Percentiles rank a stretch among this genome's conserved stretches.
These are phyloP conservation scores for Penicillium manginii DNA, from an alignment of 495 filamentous ascomycete species.

Conservation along the genomic window DNA sequence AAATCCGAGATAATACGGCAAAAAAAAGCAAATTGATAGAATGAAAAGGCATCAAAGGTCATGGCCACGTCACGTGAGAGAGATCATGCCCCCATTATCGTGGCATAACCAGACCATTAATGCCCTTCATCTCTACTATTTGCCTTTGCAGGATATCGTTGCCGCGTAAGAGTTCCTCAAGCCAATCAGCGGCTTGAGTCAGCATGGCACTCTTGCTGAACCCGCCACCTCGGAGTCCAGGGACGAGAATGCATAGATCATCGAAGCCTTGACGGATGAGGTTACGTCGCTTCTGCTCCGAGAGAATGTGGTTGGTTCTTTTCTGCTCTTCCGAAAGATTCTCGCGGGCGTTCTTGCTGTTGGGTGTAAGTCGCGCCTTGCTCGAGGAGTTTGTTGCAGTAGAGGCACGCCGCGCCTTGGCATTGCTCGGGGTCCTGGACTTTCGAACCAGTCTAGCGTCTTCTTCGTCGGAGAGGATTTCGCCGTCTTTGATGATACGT, in stretches of 20 bases:
- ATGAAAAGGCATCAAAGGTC: constrained; percentile 19
- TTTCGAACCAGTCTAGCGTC: constrained; percentile 51
- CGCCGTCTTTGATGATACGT: constrained; percentile 41
- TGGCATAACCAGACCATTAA: constrained; percentile 49
- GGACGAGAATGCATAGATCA: constrained; percentile 71
- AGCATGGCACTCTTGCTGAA: constrained; percentile 83
- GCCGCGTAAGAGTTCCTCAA: constrained; percentile 70
- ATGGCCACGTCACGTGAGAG: constrained; percentile 30
- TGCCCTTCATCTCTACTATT: constrained; percentile 47
- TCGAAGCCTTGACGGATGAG: constrained; percentile 79
- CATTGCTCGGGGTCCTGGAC: constrained; percentile 44
- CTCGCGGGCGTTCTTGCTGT: constrained; percentile 61
- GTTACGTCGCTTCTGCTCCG: constrained; percentile 83
- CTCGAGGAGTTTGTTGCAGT: constrained; percentile 36
- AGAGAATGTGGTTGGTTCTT: constrained; percentile 83
- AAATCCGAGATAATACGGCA: constrained; percentile 11
- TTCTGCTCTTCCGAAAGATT: constrained; percentile 86
- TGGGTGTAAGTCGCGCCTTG: constrained; percentile 35
- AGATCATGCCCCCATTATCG: constrained; percentile 27
- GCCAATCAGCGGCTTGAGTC: constrained; percentile 68
- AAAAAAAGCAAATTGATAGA: constrained; percentile 5
- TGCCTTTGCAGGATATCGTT: constrained; percentile 59
- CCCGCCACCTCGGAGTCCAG: constrained; percentile 66
- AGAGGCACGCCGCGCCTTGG: constrained; percentile 36
- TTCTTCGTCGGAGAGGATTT: constrained; percentile 44